A percentile compares a stretch with the other conserved stretches of the same genome.
phyloP scores from a whole-genome alignment of 176 grass and related monocot genomes.

The Eleusine coracana region DNA sequence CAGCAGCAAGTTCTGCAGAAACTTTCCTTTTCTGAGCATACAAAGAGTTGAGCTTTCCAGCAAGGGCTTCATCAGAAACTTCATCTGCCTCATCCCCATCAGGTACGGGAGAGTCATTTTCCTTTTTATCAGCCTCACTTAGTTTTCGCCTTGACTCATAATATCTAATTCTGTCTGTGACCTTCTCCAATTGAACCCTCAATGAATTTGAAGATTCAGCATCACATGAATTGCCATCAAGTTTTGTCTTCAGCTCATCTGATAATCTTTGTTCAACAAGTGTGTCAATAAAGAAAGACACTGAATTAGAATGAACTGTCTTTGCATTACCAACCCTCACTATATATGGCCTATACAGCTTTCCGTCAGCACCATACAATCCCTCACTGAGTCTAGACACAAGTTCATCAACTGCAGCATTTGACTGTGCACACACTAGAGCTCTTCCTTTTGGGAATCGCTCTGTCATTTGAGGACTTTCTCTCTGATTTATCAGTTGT shows the following conservation, averaged over 20 bases:
- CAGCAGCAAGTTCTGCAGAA: constrained; percentile 71
- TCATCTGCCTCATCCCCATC: constrained; percentile 55
- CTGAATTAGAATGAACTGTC: constrained; percentile 85
- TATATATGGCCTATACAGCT: constrained; percentile 81
- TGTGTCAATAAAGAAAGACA: constrained; percentile 92
- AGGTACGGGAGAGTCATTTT: constrained; percentile 36
- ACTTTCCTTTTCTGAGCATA: constrained; percentile 87
- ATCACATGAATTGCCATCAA: constrained; percentile 49
- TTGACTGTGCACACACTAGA: constrained; percentile 92
- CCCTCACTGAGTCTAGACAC: constrained; percentile 86
- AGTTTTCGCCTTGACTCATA: constrained; percentile 86
- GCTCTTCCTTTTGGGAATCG: constrained; percentile 66
- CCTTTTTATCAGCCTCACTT: constrained; percentile 49
- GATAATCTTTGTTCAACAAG: constrained; percentile 84
- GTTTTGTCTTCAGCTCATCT: constrained; percentile 63
- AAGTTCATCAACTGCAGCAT: constrained; percentile 96
- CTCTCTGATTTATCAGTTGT: constrained; percentile 64
- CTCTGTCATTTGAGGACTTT: constrained; percentile 52
- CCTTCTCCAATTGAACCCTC: constrained; percentile 82
- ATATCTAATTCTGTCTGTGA: constrained; percentile 83
- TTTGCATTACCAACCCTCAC: constrained; percentile 92
- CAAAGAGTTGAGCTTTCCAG: constrained; percentile 78
- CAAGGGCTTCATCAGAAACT: constrained; percentile 76
- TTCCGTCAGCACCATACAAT: constrained; percentile 72
- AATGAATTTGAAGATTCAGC: constrained; percentile 71